phyloP scores from a whole-genome alignment of 2,329 filamentous ascomycete species.

The Cladophialophora psammophila region DNA sequence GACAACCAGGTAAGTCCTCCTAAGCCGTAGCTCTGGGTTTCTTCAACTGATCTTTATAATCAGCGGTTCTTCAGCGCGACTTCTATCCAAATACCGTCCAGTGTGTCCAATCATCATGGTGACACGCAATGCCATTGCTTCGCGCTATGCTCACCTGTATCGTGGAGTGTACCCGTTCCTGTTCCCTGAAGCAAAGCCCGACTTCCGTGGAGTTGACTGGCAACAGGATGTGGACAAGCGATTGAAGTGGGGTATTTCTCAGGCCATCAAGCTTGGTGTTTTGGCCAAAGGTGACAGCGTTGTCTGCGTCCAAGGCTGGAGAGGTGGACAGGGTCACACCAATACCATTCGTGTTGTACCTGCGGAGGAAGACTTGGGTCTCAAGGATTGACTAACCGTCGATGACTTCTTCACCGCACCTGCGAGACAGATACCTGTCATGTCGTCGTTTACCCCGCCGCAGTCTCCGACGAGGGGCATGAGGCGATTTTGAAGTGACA shows the following conservation, averaged over 20 bases:
- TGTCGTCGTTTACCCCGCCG: slow-evolving; percentile 27
- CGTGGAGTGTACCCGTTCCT: slow-evolving; percentile 98
- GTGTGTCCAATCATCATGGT: slow-evolving; percentile 99
- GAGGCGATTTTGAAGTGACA: slow-evolving; percentile 9
- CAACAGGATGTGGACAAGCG: slow-evolving; percentile 98
- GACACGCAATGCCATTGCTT: slow-evolving; percentile 81
- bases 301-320: slow-evolving; percentile 72
- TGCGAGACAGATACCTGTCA: slow-evolving; percentile 26
- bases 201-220: slow-evolving; percentile 81
- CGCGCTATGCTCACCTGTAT: slow-evolving; percentile 92
- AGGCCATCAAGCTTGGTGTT: slow-evolving; percentile 82
- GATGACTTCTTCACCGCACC: slow-evolving; percentile 33
- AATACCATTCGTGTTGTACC: slow-evolving; percentile 66
- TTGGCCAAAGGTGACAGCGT: slow-evolving; percentile 78
- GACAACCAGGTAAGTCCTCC: slow-evolving; percentile 74
- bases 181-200: slow-evolving; percentile 91
- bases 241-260: slow-evolving; percentile 94
- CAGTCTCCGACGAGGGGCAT: slow-evolving; percentile 22
- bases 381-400: slow-evolving; percentile 39
- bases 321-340: slow-evolving; percentile 72
- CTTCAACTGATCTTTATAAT: slow-evolving; percentile 36
- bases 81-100: slow-evolving; percentile 97
- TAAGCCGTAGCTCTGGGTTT: not conserved
- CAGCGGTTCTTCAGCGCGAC: slow-evolving; percentile 88
- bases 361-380: slow-evolving; percentile 50